phyloP scores from a whole-genome alignment of 2,329 filamentous ascomycete genomes.

The Penicillium sp. region DNA sequence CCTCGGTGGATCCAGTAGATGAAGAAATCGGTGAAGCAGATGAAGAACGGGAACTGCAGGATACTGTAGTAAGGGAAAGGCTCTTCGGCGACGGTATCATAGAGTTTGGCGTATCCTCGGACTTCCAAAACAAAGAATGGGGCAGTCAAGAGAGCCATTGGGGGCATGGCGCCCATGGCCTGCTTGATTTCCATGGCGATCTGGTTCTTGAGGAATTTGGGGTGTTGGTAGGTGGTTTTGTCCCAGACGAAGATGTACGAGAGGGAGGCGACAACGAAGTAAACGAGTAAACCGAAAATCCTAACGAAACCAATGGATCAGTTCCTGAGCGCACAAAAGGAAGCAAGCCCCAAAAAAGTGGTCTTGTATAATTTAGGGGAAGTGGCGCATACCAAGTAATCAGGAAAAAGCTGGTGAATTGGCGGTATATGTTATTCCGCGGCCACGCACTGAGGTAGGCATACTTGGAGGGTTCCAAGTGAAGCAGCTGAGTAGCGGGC shows the following conservation, averaged over 20 bases:
- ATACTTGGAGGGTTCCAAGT: conserved; percentile 70
- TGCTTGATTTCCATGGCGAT: conserved; percentile 83
- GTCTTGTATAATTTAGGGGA: not conserved
- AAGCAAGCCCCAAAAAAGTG: no score
- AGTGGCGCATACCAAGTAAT: conserved; percentile 75
- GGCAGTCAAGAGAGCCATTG: conserved; percentile 80
- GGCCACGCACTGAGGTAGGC: conserved; percentile 79
- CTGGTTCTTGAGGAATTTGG: conserved; percentile 94
- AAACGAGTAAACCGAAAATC: conserved; percentile 81
- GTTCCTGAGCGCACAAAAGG: not conserved
- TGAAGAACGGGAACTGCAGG: conserved; percentile 84
- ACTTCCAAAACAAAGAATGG: conserved; percentile 84
- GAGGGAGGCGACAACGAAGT: conserved; percentile 80
- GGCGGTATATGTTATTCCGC: conserved; percentile 77
- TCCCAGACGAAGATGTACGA: conserved; percentile 92
- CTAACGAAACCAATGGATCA: conserved; percentile 51
- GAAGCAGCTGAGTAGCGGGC: conserved; percentile 72
- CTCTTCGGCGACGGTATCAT: conserved; percentile 76
- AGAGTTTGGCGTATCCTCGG: conserved; percentile 82
- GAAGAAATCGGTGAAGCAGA: conserved; percentile 84
- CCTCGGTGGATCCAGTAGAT: conserved; percentile 93
- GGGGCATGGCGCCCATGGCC: conserved; percentile 74
- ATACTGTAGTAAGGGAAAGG: conserved; percentile 78
- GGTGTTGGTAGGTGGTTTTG: conserved; percentile 84
- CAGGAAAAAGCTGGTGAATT: conserved; percentile 74